Base-by-base conservation (phyloP, 163 green algal genomes). In the Scenedesmus sp. region DNA sequence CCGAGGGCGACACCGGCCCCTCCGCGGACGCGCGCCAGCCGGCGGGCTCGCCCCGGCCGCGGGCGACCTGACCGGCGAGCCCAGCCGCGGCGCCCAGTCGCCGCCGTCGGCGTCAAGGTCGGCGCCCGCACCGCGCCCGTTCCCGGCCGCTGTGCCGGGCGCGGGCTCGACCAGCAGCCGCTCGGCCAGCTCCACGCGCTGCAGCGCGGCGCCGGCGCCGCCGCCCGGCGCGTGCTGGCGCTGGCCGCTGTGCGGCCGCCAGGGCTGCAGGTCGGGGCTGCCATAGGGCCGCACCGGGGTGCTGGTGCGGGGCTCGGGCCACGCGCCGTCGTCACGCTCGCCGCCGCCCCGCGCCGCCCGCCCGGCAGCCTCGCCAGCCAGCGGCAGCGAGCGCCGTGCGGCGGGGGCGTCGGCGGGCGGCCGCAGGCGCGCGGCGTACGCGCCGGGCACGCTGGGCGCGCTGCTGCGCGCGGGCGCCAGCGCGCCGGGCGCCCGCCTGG, bases 271-370 rank as follows among this genome's bases (percentile, higher is more conserved):
- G 29, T 29, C n/a, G 33, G 70, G 53, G 70, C 70, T 78, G 28
- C 70, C 57, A 28, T 80, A 80, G 3, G 71, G 71, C 10, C 1
- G 3, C 24, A 44, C 22, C 26, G 42, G 51, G 13, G 62, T 42
- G 31, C 58, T 39, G 24, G 13, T 24, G 15, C 71, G 58, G 15
- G 58, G 71, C 39, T 80, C 20, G 20, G 60, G 71, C 71, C 44
- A 54, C 10, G 45, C 39, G 2, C 33, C 63, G 10, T 56, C 42
- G 15, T 10, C 42, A 58, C n/a, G 6, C 31, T 11, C 51, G 29
- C 48, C 51, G 34, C 24, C n/a, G 34, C 26, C 51, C 39, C 22
- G n/a, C 7, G 3, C 45, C 62, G 64, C 53, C 42, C 6, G 33
- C 15, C 3, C 50, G 42, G 5, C 62, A 36, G 4, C 3, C 53